Conservation (phyloP, 768 basidiomycete genomes). For the Suillus tomentosus region DNA sequence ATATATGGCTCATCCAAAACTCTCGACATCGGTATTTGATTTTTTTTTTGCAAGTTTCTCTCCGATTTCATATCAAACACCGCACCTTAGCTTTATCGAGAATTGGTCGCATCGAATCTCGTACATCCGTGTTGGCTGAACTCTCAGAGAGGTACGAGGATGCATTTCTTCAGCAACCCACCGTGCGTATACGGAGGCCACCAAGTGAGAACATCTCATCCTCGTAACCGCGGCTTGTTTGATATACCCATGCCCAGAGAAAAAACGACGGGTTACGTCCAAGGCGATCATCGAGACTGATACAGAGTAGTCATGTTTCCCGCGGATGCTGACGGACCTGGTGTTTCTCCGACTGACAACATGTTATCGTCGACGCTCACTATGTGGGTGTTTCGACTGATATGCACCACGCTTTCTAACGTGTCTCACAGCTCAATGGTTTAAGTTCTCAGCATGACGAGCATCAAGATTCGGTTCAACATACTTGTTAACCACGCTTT, state of each 20-base stretch:
- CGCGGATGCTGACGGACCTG: background rate
- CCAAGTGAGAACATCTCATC: constrained; percentile 4
- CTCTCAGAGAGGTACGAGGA: constrained; percentile 3
- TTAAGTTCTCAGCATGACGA: background rate
- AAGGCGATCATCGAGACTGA: constrained; percentile 3
- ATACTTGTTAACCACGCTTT: background rate
- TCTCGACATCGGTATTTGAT: constrained; percentile 6
- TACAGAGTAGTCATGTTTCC: constrained; percentile 4
- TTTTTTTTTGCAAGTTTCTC: background rate
- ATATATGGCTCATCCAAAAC: constrained; percentile 29
- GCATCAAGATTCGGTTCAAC: background rate
- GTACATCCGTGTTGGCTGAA: background rate
- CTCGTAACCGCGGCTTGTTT: background rate
- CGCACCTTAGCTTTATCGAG: background rate
- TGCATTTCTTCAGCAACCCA: constrained; percentile 10
- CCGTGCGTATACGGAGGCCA: constrained; percentile 8
- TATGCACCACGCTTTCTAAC: background rate
- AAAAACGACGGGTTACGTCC: constrained; percentile 1
- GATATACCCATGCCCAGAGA: constrained; percentile 1
- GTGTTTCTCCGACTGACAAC: background rate
- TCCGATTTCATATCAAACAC: background rate
- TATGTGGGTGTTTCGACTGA: background rate
- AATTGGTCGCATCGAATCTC: background rate
- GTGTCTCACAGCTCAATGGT: background rate
- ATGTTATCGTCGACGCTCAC: background rate